Base-by-base conservation (phyloP, 2,329 filamentous ascomycete genomes). In the Huntiella bhutanensis region DNA sequence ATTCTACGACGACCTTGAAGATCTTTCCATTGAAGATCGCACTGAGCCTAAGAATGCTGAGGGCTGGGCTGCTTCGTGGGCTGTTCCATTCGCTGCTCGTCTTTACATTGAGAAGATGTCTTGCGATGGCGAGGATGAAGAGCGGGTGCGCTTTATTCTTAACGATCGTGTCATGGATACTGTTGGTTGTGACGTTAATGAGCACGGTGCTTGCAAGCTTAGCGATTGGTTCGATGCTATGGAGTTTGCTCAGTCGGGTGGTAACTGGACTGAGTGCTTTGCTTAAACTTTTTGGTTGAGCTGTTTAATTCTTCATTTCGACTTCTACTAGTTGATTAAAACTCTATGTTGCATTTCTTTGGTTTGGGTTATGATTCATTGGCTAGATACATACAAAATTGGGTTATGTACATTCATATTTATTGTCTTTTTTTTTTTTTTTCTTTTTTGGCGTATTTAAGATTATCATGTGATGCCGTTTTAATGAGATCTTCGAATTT, bases 91-190 rank as follows among this genome's bases (percentile, higher is more conserved):
- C 61, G 82, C 71, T 0, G 78, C 75, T 13, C 69, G 86, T 45
- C 72, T 85, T 60, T 93, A 92, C 59, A 74, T 95, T 33, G 87
- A 95, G 68, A 91, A 88, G 68, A 77, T 94, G 73, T 62, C 61
- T 36, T 95, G 87, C 59, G 58, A 58, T 2, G 53, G 46, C 10
- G 59, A 62, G n/a, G 52, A 61, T 1, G 74, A 84, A 56, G 81
- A 91, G 59, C 66, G 80, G 45, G 82, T 95, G 8, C 71, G 87
- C 34, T 68, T 92, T 4, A 62, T 95, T 49, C 66, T 95, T 33
- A 94, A 95, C 60, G 85, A 92, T 56, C 71, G 83, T 17, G 83
- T 94, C 2, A 67, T 87, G 49, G 75, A 77, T 8, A 60, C 93
- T 47, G 64, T 72, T 53, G 76, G 70, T 42, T 95, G 87, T 59